Conservation (phyloP, 1,284 basidiomycete species). For the Cutaneotrichosporon mucoides region DNA sequence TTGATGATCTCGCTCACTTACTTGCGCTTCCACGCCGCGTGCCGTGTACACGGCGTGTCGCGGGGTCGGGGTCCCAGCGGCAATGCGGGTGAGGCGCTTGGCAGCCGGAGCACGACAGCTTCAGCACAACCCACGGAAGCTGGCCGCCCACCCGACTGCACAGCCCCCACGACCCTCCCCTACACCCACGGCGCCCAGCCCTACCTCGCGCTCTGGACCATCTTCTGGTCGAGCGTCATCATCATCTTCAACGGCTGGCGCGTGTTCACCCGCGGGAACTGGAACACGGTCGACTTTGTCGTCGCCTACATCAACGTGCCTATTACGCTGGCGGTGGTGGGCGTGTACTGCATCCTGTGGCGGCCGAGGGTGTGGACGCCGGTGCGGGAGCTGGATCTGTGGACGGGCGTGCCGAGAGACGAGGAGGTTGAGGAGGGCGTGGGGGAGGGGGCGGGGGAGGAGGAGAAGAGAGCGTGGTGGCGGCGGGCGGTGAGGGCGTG, state of each 20-base stretch:
- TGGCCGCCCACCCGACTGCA: too few species aligned
- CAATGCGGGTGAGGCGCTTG: too few species aligned
- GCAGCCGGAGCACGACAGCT: too few species aligned
- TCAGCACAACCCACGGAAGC: too few species aligned
- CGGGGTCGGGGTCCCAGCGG: too few species aligned
- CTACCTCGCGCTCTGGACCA: slow-evolving; percentile 23
- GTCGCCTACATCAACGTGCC: slow-evolving; percentile 25
- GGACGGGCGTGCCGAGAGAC: slow-evolving; percentile 61
- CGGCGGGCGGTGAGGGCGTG: too few species aligned
- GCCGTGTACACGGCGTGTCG: slow-evolving; percentile 25
- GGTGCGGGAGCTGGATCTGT: slow-evolving; percentile 71
- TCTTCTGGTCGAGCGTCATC: slow-evolving; percentile 22
- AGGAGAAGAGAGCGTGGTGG: slow-evolving; percentile 31
- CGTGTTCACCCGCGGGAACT: slow-evolving; percentile 21
- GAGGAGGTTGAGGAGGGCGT: slow-evolving; percentile 48
- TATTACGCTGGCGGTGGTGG: slow-evolving; percentile 13
- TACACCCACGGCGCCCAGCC: slow-evolving; percentile 17
- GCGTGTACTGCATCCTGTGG: slow-evolving; percentile 47
- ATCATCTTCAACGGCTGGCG: slow-evolving; percentile 28
- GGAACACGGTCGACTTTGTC: slow-evolving; percentile 38
- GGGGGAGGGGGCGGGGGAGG: slow-evolving; percentile 59
- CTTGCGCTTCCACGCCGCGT: slow-evolving; percentile 28
- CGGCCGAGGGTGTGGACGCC: slow-evolving; percentile 50
- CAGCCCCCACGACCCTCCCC: slow-evolving; percentile 5
- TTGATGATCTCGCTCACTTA: slow-evolving; percentile 22